These are phyloP conservation scores for Ceratocystis alfenasii DNA, from an alignment of 2,329 filamentous ascomycete species.

Conservation along the genomic window DNA sequence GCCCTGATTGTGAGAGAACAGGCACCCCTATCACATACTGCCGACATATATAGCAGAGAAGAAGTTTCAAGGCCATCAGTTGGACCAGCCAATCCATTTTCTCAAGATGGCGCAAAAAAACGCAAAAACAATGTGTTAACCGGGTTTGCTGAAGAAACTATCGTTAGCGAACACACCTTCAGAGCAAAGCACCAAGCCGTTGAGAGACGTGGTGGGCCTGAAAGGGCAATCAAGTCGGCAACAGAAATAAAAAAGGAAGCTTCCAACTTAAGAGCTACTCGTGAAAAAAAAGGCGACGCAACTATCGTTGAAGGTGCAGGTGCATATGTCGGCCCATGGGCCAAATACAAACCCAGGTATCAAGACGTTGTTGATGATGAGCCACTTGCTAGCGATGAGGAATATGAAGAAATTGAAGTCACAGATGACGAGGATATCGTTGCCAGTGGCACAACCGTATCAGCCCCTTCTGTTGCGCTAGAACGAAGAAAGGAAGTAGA, in stretches of 20 bases:
- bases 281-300: constrained; percentile 76
- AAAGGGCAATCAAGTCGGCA: constrained; percentile 44
- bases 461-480: constrained; percentile 43
- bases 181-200: constrained; percentile 75
- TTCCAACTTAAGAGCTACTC: constrained; percentile 53
- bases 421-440: constrained; percentile 60
- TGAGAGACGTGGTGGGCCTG: constrained; percentile 51
- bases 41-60: constrained; percentile 57
- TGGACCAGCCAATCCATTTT: constrained; percentile 67
- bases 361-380: constrained; percentile 63
- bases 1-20: constrained; percentile 46
- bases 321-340: constrained; percentile 92
- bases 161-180: constrained; percentile 83
- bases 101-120: constrained; percentile 53
- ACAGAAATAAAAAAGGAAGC: constrained; percentile 57
- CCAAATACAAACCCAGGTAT: constrained; percentile 61
- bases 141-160: constrained; percentile 76
- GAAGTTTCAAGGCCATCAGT: constrained; percentile 53
- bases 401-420: constrained; percentile 66
- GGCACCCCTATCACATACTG: constrained; percentile 45
- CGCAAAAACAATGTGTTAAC: constrained; percentile 62
- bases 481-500: constrained; percentile 47
- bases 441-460: constrained; percentile 49
- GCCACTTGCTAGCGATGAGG: constrained; percentile 65
- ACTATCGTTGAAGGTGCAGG: constrained; percentile 74